These are phyloP conservation scores for Coccomyxa subellipsoidea DNA, from an alignment of 163 green algal species.

Conservation along the genomic window DNA sequence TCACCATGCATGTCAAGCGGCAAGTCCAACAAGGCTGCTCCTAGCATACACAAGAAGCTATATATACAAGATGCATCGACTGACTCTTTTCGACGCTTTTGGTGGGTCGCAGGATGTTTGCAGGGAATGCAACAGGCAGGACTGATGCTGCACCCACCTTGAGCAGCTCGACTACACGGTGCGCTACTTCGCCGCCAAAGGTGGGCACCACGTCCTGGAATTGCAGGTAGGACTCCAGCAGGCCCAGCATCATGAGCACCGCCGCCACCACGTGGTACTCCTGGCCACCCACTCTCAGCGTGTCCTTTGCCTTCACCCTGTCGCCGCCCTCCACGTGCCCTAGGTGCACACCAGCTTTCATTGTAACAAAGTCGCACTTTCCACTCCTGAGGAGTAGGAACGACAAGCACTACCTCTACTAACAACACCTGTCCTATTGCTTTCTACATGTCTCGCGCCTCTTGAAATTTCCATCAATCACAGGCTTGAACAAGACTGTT, in stretches of 20 bases:
- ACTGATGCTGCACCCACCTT: slow-evolving; percentile 26
- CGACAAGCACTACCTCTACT: no score
- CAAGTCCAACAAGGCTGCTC: no score
- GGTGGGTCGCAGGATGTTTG: no score
- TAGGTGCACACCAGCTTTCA: not conserved
- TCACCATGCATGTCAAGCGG: no score
- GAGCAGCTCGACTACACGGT: slow-evolving; percentile 51
- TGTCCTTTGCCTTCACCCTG: slow-evolving; percentile 5
- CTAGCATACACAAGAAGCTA: no score
- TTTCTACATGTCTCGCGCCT: no score
- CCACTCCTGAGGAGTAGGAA: no score
- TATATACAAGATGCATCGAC: no score
- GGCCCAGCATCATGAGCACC: slow-evolving; percentile 62
- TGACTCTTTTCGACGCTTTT: no score
- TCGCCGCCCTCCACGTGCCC: not conserved
- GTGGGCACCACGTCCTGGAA: slow-evolving; percentile 44
- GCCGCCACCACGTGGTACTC: slow-evolving; percentile 60
- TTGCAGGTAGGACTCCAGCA: slow-evolving; percentile 56
- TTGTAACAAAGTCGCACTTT: slow-evolving; percentile 11
- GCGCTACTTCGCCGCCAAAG: slow-evolving; percentile 63
- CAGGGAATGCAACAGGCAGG: not conserved
- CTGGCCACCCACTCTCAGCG: slow-evolving; percentile 35
- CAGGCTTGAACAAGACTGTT: no score
- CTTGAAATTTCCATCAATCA: no score
- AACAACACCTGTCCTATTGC: no score